These are phyloP conservation scores for Marasmius oreades DNA, from an alignment of 1,284 basidiomycete genomes.

Conservation along the genomic window DNA sequence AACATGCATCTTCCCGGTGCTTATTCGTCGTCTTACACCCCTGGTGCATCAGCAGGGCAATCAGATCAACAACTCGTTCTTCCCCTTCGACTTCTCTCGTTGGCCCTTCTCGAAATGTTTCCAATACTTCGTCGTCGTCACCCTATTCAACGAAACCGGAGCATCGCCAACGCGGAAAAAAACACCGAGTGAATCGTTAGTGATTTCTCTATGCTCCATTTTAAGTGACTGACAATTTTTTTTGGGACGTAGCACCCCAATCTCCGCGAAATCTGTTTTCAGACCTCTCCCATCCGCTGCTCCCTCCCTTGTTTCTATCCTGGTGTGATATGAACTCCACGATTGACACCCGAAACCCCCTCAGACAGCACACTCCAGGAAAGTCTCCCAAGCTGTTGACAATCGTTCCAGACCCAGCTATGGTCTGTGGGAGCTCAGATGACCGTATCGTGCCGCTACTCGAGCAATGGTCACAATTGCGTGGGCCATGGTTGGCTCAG, in stretches of 20 bases:
- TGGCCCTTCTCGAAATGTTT: not conserved
- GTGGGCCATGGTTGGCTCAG: not conserved
- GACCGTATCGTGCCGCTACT: not conserved
- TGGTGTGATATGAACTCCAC: not conserved
- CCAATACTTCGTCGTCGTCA: no score
- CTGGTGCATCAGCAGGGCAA: not conserved
- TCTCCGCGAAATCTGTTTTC: not conserved
- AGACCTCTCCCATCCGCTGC: not conserved
- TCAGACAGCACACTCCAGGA: not conserved
- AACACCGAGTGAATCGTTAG: not conserved
- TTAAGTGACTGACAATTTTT: not conserved
- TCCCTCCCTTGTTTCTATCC: not conserved
- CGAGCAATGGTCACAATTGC: not conserved
- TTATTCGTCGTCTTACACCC: not conserved
- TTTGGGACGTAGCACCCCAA: not conserved
- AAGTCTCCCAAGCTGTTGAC: not conserved
- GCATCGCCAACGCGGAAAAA: no score
- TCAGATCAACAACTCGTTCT: not conserved
- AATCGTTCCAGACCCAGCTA: not conserved
- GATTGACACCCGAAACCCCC: not conserved
- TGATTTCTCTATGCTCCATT: not conserved
- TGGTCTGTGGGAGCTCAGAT: not conserved
- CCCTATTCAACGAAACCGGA: no score
- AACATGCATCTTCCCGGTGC: constrained; percentile 2
- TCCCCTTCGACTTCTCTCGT: not conserved